Evolutionary conservation across 73 alveolate species (phyloP).

Genomic region (Uronychia binucleata): DNA sequence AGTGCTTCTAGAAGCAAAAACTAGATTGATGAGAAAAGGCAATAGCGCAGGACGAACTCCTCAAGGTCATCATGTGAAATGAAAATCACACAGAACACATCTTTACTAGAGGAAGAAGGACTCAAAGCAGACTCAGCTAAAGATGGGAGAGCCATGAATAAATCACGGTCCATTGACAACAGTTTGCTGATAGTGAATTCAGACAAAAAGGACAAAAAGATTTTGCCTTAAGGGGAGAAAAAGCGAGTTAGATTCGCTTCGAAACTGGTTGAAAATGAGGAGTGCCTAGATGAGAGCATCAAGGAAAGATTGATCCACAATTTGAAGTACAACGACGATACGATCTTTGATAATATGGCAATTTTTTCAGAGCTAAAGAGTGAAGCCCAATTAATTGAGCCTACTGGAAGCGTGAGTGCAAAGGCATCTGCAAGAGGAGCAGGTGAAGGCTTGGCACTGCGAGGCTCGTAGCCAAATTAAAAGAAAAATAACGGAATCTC

Average conservation of each 20-base stretch:
- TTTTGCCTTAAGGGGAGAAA: not conserved
- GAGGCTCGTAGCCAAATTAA: not conserved
- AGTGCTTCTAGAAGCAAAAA: not conserved
- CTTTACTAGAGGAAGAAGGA: not conserved
- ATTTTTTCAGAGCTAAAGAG: conserved; percentile 32
- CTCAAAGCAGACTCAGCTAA: not conserved
- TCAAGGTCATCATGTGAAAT: not conserved
- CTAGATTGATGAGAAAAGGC: not conserved
- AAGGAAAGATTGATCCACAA: conserved; percentile 60
- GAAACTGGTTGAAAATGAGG: conserved; percentile 37
- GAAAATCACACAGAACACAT: not conserved
- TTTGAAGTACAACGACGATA: conserved; percentile 57
- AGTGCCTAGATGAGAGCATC: conserved; percentile 28
- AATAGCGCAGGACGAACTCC: not conserved
- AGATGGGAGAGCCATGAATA: too few relatives aligned
- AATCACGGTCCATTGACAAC: too few relatives aligned
- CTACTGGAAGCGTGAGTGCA: not conserved
- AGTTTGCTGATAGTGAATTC: not conserved
- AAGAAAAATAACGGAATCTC: not conserved
- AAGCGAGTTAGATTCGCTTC: conserved; percentile 38
- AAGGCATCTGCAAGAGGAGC: conserved; percentile 1
- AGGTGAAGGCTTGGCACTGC: not conserved
- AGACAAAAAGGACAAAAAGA: not conserved
- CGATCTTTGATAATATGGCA: conserved; percentile 53
- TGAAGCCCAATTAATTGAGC: not conserved